phyloP scores from a whole-genome alignment of 1,139 yeast genomes.

The Spencermartinsiella ligniputridi region DNA sequence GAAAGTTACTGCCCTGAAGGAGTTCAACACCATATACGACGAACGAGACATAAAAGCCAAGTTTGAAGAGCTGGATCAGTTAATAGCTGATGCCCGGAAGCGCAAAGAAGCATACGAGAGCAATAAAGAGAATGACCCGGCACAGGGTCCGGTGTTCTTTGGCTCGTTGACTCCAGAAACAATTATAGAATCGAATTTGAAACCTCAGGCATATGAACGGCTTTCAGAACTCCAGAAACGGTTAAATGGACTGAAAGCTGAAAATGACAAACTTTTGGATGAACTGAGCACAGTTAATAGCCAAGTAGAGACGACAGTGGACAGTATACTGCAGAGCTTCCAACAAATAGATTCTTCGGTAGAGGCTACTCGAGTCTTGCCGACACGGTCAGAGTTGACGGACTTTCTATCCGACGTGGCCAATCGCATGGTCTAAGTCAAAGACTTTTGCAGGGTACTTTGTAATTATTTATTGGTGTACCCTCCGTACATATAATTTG shows the following conservation, averaged over 20 bases:
- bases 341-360: conserved; percentile 13
- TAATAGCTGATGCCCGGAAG: conserved; percentile 50
- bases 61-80: conserved; percentile 60
- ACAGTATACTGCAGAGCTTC: conserved; percentile 6
- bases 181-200: conserved; percentile 29
- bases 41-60: conserved; percentile 59
- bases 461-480: not conserved
- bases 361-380: conserved; percentile 13
- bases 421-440: not conserved
- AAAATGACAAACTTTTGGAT: conserved; percentile 16
- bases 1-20: conserved; percentile 52
- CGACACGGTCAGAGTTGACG: conserved; percentile 8
- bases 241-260: conserved; percentile 16
- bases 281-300: conserved; percentile 6
- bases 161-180: conserved; percentile 31
- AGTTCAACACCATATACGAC: conserved; percentile 59
- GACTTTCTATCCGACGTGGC: conserved; percentile 2
- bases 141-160: conserved; percentile 25
- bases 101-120: conserved; percentile 25
- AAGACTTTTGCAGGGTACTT: too few species aligned
- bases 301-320: conserved; percentile 6
- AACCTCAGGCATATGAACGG: conserved; percentile 23
- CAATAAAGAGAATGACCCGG: conserved; percentile 12
- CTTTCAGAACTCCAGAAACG: conserved; percentile 22
- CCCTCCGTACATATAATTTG: too few species aligned